These are phyloP conservation scores for Picea abies DNA, from an alignment of 83 land plant species.

Conservation along the genomic window DNA sequence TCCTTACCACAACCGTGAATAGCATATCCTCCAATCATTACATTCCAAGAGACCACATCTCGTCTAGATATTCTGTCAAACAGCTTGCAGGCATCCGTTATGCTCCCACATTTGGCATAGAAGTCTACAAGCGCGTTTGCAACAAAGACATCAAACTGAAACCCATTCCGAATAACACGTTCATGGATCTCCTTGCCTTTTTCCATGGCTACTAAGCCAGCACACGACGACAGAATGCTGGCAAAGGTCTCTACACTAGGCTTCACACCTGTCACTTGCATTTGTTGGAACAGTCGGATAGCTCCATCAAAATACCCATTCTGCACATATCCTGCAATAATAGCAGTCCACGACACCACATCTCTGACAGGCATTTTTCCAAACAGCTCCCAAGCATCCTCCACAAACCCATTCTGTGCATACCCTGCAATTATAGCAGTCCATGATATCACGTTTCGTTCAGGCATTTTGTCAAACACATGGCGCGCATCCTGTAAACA, in stretches of 20 bases:
- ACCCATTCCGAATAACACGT: neutral
- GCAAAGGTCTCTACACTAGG: neutral
- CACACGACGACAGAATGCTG: neutral
- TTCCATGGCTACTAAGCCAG: constrained; percentile 1
- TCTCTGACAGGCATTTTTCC: constrained; percentile 21
- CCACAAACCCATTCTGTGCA: constrained; percentile 22
- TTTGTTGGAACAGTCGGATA: neutral
- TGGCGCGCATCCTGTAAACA: constrained; percentile 23
- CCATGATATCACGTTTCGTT: constrained; percentile 33
- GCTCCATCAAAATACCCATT: neutral
- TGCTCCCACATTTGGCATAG: constrained; percentile 9
- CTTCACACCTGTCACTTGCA: neutral
- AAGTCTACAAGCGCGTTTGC: neutral
- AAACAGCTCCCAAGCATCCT: constrained; percentile 27
- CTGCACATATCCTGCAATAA: constrained; percentile 5
- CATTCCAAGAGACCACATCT: constrained; percentile 7
- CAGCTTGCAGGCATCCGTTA: neutral
- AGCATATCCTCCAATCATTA: constrained; percentile 12
- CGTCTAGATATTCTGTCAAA: neutral
- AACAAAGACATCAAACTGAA: neutral
- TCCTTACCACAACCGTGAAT: neutral
- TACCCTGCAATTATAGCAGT: constrained; percentile 52
- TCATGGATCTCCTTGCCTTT: neutral
- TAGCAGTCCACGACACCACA: constrained; percentile 5
- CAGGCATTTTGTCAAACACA: constrained; percentile 49